Evolutionary conservation across 306 rosid species (phyloP).

Genomic region (Citrullus colocynthis): DNA sequence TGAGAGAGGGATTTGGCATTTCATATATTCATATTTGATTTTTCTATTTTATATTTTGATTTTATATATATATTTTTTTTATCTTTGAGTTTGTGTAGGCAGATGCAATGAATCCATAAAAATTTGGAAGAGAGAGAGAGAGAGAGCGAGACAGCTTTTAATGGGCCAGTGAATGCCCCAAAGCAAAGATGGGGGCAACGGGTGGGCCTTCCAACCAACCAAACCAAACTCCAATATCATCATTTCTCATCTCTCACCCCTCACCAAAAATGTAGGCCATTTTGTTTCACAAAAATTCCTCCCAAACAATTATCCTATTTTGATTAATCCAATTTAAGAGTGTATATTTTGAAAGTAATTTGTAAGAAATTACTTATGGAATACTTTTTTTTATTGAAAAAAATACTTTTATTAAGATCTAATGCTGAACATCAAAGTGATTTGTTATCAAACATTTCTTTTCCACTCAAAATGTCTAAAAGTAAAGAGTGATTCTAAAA

Average conservation of each 20-base stretch:
- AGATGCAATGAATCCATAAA: conserved; percentile 72
- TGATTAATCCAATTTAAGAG: too few relatives aligned
- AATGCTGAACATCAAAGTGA: too few relatives aligned
- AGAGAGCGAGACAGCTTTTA: conserved; percentile 40
- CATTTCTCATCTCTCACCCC: conserved; percentile 17
- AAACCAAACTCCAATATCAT: conserved; percentile 28
- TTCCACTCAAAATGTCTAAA: too few relatives aligned
- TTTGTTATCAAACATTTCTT: too few relatives aligned
- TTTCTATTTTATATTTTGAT: not conserved
- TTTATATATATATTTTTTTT: not conserved
- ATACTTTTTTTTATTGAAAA: too few relatives aligned
- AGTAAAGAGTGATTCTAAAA: too few relatives aligned
- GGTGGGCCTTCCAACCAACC: conserved; percentile 40
- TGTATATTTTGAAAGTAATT: too few relatives aligned
- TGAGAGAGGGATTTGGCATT: not conserved
- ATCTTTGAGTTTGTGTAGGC: not conserved
- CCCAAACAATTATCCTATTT: too few relatives aligned
- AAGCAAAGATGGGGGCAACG: conserved; percentile 20
- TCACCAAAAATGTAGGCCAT: not conserved
- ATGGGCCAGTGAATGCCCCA: conserved; percentile 37
- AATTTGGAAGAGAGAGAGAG: conserved; percentile 15
- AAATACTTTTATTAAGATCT: too few relatives aligned
- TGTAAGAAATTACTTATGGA: too few relatives aligned
- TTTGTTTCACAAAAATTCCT: too few relatives aligned
- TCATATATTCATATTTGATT: too few relatives aligned